Percentiles rank a stretch among this genome's conserved stretches.
Conservation (phyloP, 306 rosid species). For the Sesbania bispinosa region DNA sequence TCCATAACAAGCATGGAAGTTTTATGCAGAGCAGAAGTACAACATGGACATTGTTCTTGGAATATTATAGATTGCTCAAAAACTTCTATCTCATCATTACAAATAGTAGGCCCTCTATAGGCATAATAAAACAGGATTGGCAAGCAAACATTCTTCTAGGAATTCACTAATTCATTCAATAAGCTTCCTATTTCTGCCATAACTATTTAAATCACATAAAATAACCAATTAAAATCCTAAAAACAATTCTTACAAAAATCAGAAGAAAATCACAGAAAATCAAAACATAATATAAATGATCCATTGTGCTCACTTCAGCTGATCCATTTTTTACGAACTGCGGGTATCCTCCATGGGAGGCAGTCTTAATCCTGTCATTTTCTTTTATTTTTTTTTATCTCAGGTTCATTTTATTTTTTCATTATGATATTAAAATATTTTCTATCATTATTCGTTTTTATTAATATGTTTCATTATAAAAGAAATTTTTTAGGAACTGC, state of each 20-base stretch:
- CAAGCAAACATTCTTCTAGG: not conserved
- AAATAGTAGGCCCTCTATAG: not conserved
- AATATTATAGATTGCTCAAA: not conserved
- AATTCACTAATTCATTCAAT: not conserved
- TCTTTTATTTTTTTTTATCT: too few relatives aligned
- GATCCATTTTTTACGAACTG: too few relatives aligned
- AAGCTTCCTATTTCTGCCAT: not conserved
- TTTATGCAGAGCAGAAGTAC: not conserved
- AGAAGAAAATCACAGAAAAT: too few relatives aligned
- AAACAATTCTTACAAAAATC: not conserved
- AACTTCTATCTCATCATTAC: not conserved
- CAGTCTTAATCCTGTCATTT: too few relatives aligned
- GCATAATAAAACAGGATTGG: not conserved
- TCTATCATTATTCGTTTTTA: too few relatives aligned
- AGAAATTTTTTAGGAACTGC: too few relatives aligned
- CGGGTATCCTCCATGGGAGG: too few relatives aligned
- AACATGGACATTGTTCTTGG: not conserved
- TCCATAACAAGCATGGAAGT: not conserved
- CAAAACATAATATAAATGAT: not conserved
- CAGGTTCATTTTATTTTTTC: too few relatives aligned
- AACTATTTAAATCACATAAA: not conserved
- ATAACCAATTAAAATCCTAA: conserved; percentile 2
- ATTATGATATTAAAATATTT: too few relatives aligned
- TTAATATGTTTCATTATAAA: too few relatives aligned
- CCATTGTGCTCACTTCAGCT: conserved; percentile 6